A percentile compares a stretch with the other conserved stretches of the same genome.
Evolutionary conservation across 306 rosid species (phyloP).

Genomic region (Malus orientalis): DNA sequence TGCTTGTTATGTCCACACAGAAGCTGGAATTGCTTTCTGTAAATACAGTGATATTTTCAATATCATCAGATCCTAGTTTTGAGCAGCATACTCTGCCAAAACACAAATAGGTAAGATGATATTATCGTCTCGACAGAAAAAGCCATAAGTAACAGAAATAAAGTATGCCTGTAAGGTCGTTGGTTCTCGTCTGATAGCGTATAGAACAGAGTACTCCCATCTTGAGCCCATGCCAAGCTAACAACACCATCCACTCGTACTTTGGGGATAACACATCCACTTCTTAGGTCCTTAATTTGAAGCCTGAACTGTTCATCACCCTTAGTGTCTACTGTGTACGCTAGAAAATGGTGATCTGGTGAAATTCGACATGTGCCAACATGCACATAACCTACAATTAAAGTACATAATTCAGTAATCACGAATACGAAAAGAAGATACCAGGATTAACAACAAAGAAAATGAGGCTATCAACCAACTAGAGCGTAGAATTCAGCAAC

Average conservation of each 20-base stretch:
- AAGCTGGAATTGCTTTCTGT: constrained; percentile 69
- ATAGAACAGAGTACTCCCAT: constrained; percentile 56
- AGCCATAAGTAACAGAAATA: not conserved
- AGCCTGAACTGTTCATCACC: constrained; percentile 73
- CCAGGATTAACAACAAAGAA: not conserved
- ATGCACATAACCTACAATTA: constrained; percentile 74
- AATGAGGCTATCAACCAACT: not conserved
- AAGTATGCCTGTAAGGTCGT: constrained; percentile 75
- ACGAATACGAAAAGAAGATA: not conserved
- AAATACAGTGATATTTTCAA: constrained; percentile 44
- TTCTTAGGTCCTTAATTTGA: constrained; percentile 73
- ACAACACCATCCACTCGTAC: constrained; percentile 48
- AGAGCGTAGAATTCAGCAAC: not conserved
- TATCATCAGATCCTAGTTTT: constrained; percentile 38
- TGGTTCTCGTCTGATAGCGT: constrained; percentile 77
- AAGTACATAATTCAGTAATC: not conserved
- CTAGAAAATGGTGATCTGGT: constrained; percentile 77
- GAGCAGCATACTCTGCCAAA: constrained; percentile 63
- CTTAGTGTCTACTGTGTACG: constrained; percentile 66
- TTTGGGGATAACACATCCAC: constrained; percentile 47
- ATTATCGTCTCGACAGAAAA: not conserved
- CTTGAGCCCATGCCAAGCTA: constrained; percentile 86
- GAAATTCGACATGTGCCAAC: constrained; percentile 87
- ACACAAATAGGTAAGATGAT: not conserved
- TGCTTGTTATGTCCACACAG: constrained; percentile 89